These are phyloP conservation scores for Fusarium scirpi DNA, from an alignment of 2,329 filamentous ascomycete species.

Conservation along the genomic window DNA sequence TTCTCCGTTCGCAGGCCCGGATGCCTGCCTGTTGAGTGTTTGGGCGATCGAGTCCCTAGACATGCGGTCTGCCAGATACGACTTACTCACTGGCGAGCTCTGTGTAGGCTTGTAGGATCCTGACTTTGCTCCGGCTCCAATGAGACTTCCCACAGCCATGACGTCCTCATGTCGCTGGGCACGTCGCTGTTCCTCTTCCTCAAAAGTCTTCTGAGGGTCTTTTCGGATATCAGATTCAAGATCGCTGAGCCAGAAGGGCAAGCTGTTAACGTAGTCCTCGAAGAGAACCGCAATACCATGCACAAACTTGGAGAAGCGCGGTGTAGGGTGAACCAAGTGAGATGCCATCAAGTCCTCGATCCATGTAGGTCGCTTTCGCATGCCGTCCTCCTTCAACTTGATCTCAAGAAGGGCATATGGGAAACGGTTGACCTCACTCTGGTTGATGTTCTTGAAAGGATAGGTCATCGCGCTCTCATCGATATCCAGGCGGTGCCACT, in stretches of 20 bases:
- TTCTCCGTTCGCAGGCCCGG: constrained; percentile 44
- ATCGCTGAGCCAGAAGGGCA: constrained; percentile 95
- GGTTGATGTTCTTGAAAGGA: constrained; percentile 87
- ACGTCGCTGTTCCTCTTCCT: constrained; percentile 87
- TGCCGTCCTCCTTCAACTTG: constrained; percentile 78
- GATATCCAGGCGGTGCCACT: constrained; percentile 94
- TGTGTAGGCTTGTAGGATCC: constrained; percentile 68
- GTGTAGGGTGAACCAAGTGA: constrained; percentile 89
- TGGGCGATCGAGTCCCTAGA: constrained; percentile 53
- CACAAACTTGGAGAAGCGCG: constrained; percentile 96
- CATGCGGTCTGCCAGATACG: constrained; percentile 69
- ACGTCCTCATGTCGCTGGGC: constrained; percentile 87
- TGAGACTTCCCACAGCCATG: constrained; percentile 87
- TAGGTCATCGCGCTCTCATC: constrained; percentile 85
- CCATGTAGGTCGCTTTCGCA: constrained; percentile 82
- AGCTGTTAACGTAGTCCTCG: constrained; percentile 94
- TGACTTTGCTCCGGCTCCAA: constrained; percentile 72
- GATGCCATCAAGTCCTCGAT: constrained; percentile 91
- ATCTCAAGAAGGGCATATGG: constrained; percentile 93
- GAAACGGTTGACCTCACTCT: constrained; percentile 91
- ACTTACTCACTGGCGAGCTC: constrained; percentile 76
- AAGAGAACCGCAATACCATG: constrained; percentile 93
- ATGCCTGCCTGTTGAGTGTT: constrained; percentile 46
- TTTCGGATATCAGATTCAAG: constrained; percentile 94
- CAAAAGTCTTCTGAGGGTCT: constrained; percentile 90